These are phyloP conservation scores for Trichoderma reesei DNA, from an alignment of 495 filamentous ascomycete genomes.

Conservation along the genomic window DNA sequence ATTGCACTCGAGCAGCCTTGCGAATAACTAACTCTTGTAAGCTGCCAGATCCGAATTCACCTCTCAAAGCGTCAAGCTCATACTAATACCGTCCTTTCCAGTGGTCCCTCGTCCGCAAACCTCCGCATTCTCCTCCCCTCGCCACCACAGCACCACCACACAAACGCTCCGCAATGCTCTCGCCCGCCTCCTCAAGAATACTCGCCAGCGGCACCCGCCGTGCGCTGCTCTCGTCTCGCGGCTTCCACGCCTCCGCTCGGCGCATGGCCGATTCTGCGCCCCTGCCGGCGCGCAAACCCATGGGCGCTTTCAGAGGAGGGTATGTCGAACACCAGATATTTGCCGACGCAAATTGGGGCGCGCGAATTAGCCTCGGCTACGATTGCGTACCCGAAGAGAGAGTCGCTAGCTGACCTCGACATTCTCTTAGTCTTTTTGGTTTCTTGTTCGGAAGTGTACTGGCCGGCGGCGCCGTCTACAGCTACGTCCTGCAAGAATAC, in stretches of 20 bases:
- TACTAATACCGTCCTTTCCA: not conserved
- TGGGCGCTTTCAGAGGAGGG: constrained; percentile 91
- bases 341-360: not conserved
- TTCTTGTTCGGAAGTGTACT: constrained; percentile 81
- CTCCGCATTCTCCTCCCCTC: not conserved
- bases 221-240: constrained; percentile 22
- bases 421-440: constrained; percentile 62
- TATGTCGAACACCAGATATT: too few species aligned
- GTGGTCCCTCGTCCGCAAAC: not conserved
- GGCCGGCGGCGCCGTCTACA: constrained; percentile 74
- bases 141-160: too few species aligned
- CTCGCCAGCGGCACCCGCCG: constrained; percentile 27
- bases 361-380: not conserved
- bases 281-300: constrained; percentile 65
- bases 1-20: too few species aligned
- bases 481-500: constrained; percentile 88
- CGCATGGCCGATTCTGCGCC: constrained; percentile 32
- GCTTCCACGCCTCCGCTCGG: constrained; percentile 39
- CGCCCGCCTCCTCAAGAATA: constrained; percentile 39
- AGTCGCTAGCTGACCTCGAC: constrained; percentile 12
- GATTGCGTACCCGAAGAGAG: constrained; percentile 5
- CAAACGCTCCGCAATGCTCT: not conserved
- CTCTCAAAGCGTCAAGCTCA: not conserved
- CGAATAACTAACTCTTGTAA: not conserved
- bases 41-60: not conserved